Conservation (phyloP, 2,329 filamentous ascomycete genomes). For the Phyllosticta citriasiana region DNA sequence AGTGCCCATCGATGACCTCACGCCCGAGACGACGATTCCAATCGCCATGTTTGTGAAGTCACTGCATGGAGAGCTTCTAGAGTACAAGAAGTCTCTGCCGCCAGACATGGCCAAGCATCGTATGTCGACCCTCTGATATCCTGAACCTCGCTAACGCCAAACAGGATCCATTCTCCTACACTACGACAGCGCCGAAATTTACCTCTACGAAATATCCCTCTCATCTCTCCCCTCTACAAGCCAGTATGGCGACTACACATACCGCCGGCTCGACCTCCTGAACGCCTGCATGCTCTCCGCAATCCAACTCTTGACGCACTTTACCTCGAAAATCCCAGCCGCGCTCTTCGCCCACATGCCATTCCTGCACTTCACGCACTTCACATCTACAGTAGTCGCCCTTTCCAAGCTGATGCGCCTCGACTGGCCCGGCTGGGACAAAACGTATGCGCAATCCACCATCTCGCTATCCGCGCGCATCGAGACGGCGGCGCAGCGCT, state of each 20-base stretch:
- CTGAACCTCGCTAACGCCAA: neutral
- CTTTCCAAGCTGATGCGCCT: slow-evolving; percentile 14
- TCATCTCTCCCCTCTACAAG: neutral
- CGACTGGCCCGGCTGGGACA: slow-evolving; percentile 7
- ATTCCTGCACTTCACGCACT: slow-evolving; percentile 9
- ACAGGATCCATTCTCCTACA: slow-evolving; percentile 7
- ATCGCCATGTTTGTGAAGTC: slow-evolving; percentile 10
- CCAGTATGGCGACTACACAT: slow-evolving; percentile 8
- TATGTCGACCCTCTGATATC: neutral
- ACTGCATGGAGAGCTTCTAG: slow-evolving; percentile 6
- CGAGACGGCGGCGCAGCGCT: neutral
- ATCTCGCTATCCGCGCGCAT: slow-evolving; percentile 1
- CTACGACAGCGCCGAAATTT: slow-evolving; percentile 8
- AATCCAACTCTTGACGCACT: neutral
- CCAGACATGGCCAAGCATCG: slow-evolving; percentile 5
- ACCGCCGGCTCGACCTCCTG: slow-evolving; percentile 8
- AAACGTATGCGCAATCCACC: neutral
- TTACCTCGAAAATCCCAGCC: neutral
- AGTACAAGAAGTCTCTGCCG: slow-evolving; percentile 1
- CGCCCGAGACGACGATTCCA: slow-evolving; percentile 2
- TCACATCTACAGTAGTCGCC: slow-evolving; percentile 8
- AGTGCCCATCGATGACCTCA: slow-evolving; percentile 8
- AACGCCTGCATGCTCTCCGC: slow-evolving; percentile 5
- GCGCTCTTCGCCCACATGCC: slow-evolving; percentile 1
- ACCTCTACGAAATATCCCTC: slow-evolving; percentile 10